A percentile compares a stretch with the other conserved stretches of the same genome.
Evolutionary conservation across 73 alveolate species (phyloP).

Genomic region (Tetrahymena borealis): DNA sequence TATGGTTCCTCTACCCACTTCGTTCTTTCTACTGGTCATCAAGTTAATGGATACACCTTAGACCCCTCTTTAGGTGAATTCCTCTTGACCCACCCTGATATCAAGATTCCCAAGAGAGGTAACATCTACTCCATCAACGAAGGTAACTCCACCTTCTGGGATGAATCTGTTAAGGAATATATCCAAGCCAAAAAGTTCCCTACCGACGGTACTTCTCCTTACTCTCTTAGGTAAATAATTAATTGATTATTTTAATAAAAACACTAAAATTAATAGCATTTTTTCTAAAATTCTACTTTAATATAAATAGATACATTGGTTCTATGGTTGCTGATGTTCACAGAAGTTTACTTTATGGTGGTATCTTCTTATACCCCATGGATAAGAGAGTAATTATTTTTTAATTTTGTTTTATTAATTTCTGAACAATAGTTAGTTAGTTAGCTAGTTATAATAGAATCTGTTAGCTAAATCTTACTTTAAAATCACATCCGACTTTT

Average conservation of each 20-base stretch:
- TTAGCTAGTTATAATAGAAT: neutral
- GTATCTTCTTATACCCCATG: constrained; percentile 55
- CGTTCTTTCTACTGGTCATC: constrained; percentile 35
- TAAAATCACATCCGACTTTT: neutral
- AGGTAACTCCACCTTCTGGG: constrained; percentile 60
- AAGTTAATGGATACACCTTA: constrained; percentile 55
- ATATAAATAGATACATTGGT: constrained; percentile 55
- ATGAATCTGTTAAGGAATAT: constrained; percentile 42
- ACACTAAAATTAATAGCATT: neutral
- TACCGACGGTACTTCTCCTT: constrained; percentile 1
- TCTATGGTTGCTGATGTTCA: constrained; percentile 70
- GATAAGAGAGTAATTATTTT: constrained; percentile 18
- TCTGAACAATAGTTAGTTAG: neutral
- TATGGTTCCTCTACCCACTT: constrained; percentile 68
- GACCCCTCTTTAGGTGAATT: constrained; percentile 60
- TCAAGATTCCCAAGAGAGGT: constrained; percentile 47
- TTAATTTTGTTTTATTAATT: neutral
- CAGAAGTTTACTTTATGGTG: constrained; percentile 61
- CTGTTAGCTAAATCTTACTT: neutral
- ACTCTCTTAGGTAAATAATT: neutral
- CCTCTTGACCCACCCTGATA: constrained; percentile 56
- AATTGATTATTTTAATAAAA: neutral
- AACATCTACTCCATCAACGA: constrained; percentile 58
- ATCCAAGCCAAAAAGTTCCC: constrained; percentile 32
- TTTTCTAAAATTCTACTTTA: constrained; percentile 8